Evolutionary conservation across 768 basidiomycete genomes (phyloP).

Genomic region (Tremella yokohamensis): DNA sequence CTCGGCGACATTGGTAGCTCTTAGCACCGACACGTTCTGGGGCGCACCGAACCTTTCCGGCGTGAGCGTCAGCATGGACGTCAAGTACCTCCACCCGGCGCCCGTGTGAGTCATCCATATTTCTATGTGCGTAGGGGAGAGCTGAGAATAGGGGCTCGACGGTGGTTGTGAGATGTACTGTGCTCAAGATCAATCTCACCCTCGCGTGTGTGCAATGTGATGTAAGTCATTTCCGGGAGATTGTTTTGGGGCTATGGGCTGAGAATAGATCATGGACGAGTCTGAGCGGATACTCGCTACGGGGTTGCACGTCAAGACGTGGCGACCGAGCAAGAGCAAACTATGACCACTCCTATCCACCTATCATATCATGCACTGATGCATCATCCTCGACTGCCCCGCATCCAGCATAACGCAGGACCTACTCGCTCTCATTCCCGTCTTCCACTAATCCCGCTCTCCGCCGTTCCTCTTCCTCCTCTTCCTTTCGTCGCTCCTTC

Average conservation of each 20-base stretch:
- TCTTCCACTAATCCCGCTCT: slow-evolving; percentile 30
- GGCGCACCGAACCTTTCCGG: slow-evolving; percentile 33
- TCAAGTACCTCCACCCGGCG: slow-evolving; percentile 32
- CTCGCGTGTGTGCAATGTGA: slow-evolving; percentile 26
- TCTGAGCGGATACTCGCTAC: slow-evolving; percentile 17
- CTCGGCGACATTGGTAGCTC: slow-evolving; percentile 27
- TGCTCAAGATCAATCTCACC: slow-evolving; percentile 16
- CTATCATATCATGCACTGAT: too few relatives aligned
- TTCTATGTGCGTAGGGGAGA: background rate
- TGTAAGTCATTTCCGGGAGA: slow-evolving; percentile 11
- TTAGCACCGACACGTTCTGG: slow-evolving; percentile 39
- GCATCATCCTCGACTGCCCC: background rate
- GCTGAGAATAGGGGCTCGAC: slow-evolving; percentile 10
- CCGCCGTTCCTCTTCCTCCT: slow-evolving; percentile 63
- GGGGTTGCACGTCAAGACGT: slow-evolving; percentile 27
- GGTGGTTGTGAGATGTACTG: slow-evolving; percentile 16
- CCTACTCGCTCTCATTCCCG: slow-evolving; percentile 28
- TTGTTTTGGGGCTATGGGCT: background rate
- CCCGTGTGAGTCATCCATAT: slow-evolving; percentile 15
- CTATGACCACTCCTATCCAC: background rate
- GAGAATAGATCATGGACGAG: slow-evolving; percentile 21
- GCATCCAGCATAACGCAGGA: background rate
- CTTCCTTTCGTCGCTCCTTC: slow-evolving; percentile 55
- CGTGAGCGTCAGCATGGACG: slow-evolving; percentile 28
- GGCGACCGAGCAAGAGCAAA: slow-evolving; percentile 16